Percentiles rank a stretch among this genome's conserved stretches.
These are phyloP conservation scores for Coemansia brasiliensis DNA, from an alignment of 192 early-diverging fungal species.

Conservation along the genomic window DNA sequence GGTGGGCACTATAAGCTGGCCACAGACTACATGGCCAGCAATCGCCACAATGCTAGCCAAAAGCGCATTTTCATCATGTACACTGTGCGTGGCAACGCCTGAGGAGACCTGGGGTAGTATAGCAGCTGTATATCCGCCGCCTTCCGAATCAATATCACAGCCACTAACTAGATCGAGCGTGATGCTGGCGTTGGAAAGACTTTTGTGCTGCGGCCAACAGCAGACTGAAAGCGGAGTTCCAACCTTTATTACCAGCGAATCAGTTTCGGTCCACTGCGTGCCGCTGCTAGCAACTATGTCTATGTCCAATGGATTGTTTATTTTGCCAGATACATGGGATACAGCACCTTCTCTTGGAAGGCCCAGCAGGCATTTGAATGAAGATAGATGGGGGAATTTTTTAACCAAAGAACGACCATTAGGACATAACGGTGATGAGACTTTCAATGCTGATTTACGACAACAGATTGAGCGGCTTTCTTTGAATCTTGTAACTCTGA, in stretches of 20 bases:
- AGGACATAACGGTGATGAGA: background rate
- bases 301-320: constrained; percentile 17
- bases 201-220: constrained; percentile 12
- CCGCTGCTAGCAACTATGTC: constrained; percentile 17
- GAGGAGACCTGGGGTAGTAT: constrained; percentile 33
- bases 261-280: constrained; percentile 11
- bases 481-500: constrained; percentile 22
- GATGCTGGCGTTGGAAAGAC: constrained; percentile 1
- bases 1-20: constrained; percentile 34
- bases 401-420: background rate
- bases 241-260: background rate
- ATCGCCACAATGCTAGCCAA: constrained; percentile 10
- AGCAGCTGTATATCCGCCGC: constrained; percentile 17
- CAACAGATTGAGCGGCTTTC: constrained; percentile 30
- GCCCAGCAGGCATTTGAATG: background rate
- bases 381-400: background rate
- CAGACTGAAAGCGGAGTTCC: background rate
- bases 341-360: background rate
- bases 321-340: constrained; percentile 21
- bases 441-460: constrained; percentile 2
- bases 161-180: constrained; percentile 14
- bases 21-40: constrained; percentile 16
- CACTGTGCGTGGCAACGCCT: constrained; percentile 31
- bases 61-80: constrained; percentile 13
- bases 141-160: background rate